phyloP scores from a whole-genome alignment of 176 grass and related monocot genomes.

The Tillandsia leiboldiana region DNA sequence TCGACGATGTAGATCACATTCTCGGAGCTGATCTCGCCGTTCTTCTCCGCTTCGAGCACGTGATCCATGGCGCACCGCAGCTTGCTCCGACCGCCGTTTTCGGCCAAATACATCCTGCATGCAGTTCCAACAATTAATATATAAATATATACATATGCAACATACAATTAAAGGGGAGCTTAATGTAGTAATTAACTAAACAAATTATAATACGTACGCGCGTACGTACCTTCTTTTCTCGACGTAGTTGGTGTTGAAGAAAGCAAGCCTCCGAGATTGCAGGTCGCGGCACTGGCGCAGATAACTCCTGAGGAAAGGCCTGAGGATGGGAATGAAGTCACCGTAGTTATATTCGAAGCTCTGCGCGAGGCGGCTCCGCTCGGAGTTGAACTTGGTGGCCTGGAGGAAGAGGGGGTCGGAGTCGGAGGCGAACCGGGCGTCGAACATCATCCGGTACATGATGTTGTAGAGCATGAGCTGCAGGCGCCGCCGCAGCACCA shows the following conservation, averaged over 20 bases:
- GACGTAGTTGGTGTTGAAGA: not conserved
- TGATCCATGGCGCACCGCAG: constrained; percentile 27
- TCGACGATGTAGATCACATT: constrained; percentile 35
- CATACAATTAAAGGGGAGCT: too few relatives aligned
- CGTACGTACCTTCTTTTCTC: not conserved
- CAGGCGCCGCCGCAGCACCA: constrained; percentile 20
- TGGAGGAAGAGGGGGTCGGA: constrained; percentile 17
- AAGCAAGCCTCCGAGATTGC: not conserved
- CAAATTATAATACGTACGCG: too few relatives aligned
- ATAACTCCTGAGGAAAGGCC: constrained; percentile 17
- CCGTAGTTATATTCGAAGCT: constrained; percentile 3
- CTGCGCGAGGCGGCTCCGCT: constrained; percentile 15
- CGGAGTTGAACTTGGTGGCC: constrained; percentile 14
- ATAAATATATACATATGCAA: too few relatives aligned
- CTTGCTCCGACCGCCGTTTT: constrained; percentile 20
- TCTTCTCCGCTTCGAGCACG: constrained; percentile 29
- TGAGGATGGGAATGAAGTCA: not conserved
- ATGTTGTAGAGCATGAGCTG: constrained; percentile 30
- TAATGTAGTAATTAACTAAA: too few relatives aligned
- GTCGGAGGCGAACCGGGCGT: constrained; percentile 15
- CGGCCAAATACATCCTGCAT: constrained; percentile 21
- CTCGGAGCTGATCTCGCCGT: constrained; percentile 25
- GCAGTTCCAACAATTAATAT: not conserved
- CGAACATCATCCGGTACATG: constrained; percentile 27
- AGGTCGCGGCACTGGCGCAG: constrained; percentile 4